phyloP scores from a whole-genome alignment of 306 rosid genomes.

The Acacia confusa region DNA sequence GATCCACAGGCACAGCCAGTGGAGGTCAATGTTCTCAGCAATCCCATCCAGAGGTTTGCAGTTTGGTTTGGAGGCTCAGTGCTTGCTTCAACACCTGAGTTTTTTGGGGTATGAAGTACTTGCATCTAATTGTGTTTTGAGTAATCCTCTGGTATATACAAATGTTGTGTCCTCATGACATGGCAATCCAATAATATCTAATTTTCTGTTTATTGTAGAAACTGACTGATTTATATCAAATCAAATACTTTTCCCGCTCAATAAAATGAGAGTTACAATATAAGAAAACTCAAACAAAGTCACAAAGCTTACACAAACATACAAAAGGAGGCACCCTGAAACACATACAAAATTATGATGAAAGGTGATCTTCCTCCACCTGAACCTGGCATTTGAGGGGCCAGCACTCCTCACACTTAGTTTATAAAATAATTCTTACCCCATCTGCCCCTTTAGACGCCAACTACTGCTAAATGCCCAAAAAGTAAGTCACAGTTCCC shows the following conservation, averaged over 20 bases:
- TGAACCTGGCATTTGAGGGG: neutral
- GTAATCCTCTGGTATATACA: neutral
- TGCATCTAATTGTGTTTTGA: neutral
- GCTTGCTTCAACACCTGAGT: conserved; percentile 98
- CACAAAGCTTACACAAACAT: no score
- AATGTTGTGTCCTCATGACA: neutral
- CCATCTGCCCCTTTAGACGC: no score
- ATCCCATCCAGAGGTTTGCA: conserved; percentile 98
- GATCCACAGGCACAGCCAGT: conserved; percentile 80
- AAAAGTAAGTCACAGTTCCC: no score
- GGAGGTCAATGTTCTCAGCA: conserved; percentile 95
- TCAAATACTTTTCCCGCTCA: no score
- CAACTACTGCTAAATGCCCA: no score
- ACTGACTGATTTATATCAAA: no score
- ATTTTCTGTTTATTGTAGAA: neutral
- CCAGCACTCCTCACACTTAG: neutral
- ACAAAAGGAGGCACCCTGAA: neutral
- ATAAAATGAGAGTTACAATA: neutral
- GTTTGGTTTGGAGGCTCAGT: conserved; percentile 99
- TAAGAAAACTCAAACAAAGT: neutral
- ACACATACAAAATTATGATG: neutral
- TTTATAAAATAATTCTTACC: no score
- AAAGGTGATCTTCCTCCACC: neutral
- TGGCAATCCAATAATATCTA: neutral
- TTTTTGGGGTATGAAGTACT: conserved; percentile 66